Conservation (phyloP, 2,329 filamentous ascomycete species). For the Talaromyces sp. region DNA sequence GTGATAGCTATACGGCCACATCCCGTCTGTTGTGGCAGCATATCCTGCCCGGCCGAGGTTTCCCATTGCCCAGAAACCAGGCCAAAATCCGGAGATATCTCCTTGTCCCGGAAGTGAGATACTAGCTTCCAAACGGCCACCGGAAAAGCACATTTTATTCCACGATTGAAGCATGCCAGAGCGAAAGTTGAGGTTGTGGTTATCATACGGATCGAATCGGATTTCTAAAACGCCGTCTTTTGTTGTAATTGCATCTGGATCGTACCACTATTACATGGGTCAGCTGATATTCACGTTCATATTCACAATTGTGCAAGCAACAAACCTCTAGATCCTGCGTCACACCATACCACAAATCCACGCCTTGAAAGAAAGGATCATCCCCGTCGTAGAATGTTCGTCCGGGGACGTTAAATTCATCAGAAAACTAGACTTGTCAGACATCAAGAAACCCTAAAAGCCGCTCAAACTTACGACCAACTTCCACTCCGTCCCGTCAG, state of each 20-base stretch:
- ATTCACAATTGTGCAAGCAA: background rate
- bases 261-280: constrained; percentile 56
- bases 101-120: constrained; percentile 65
- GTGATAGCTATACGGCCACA: constrained; percentile 71
- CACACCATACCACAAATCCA: constrained; percentile 69
- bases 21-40: constrained; percentile 64
- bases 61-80: constrained; percentile 72
- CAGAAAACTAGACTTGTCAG: constrained; percentile 52
- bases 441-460: background rate
- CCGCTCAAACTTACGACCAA: constrained; percentile 50
- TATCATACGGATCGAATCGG: constrained; percentile 61
- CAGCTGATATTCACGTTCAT: constrained; percentile 5
- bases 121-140: constrained; percentile 64
- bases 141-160: constrained; percentile 71
- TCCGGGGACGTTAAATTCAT: constrained; percentile 65
- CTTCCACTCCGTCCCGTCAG: constrained; percentile 58
- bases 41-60: constrained; percentile 68
- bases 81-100: constrained; percentile 67
- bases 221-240: constrained; percentile 60
- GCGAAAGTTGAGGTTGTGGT: constrained; percentile 61
- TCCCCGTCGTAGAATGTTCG: constrained; percentile 68
- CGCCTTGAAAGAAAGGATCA: constrained; percentile 63
- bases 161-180: constrained; percentile 72
- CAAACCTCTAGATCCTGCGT: constrained; percentile 63
- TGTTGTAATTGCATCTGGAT: constrained; percentile 63